These are phyloP conservation scores for Kazachstania kunashirensis DNA, from an alignment of 805 yeast genomes.

Conservation along the genomic window DNA sequence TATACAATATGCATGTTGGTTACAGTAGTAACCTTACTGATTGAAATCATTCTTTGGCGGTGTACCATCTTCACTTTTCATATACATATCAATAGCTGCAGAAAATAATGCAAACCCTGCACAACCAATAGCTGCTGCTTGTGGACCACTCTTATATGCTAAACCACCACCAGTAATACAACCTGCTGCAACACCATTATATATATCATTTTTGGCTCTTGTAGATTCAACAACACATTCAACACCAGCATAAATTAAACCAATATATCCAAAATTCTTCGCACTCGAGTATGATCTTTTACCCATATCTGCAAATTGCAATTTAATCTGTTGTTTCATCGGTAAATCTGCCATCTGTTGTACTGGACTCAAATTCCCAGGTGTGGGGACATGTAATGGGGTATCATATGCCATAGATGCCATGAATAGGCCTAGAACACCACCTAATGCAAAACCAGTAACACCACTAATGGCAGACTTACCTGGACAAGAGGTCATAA, in stretches of 20 bases:
- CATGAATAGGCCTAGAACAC: slow-evolving; percentile 93
- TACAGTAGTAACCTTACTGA: slow-evolving; percentile 26
- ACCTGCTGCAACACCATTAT: slow-evolving; percentile 88
- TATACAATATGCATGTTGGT: no score
- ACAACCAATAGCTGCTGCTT: slow-evolving; percentile 83
- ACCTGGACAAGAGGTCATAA: slow-evolving; percentile 92
- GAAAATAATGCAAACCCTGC: slow-evolving; percentile 97
- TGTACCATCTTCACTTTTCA: slow-evolving; percentile 70
- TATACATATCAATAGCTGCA: slow-evolving; percentile 74
- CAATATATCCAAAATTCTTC: slow-evolving; percentile 87
- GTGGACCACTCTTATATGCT: slow-evolving; percentile 88
- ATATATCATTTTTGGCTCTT: slow-evolving; percentile 85
- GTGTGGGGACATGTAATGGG: slow-evolving; percentile 29
- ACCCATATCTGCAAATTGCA: slow-evolving; percentile 90
- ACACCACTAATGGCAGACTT: slow-evolving; percentile 87
- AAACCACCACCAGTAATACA: slow-evolving; percentile 95
- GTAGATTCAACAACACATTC: slow-evolving; percentile 81
- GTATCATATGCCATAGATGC: slow-evolving; percentile 46
- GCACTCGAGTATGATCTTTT: slow-evolving; percentile 80
- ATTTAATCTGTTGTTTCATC: slow-evolving; percentile 81
- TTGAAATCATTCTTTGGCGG: slow-evolving; percentile 90
- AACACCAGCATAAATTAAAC: slow-evolving; percentile 83
- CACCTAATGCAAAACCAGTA: slow-evolving; percentile 90
- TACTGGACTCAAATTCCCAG: slow-evolving; percentile 23
- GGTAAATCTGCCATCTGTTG: slow-evolving; percentile 72